Evolutionary conservation across 108 stramenopile species (phyloP), one percentile per base, ranked within the genome.

Genomic region (Nannochloropsis granulata): DNA sequence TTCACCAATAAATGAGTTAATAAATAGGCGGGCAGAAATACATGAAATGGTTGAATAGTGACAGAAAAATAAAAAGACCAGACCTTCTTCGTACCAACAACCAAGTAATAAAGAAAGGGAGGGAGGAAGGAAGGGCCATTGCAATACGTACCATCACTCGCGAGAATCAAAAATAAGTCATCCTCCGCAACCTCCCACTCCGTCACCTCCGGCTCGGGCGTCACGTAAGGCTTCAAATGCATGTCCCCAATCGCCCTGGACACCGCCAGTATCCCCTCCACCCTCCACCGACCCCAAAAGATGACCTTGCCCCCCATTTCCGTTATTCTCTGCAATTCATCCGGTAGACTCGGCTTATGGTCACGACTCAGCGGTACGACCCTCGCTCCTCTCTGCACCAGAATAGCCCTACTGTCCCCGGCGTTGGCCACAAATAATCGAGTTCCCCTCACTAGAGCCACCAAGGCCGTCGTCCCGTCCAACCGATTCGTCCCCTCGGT

Each of bases 381-480:
- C 26, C 43, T 14, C 10, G 83, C 85, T 13, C 24, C 34, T 14
- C 13, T 11, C 83, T 43, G 46, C 12, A 90, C 85, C 8, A 91
- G 45, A 13, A 90, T 78, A 2, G 89, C 89, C n/a, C 91, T 89
- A 11, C 79, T 88, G 83, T 91, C 91, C 12, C 91, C 91, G 14
- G 78, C 78, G 79, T 90, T 90, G 46, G 89, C 89, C 12, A 91
- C 86, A 13, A 45, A 24, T 16, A 86, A 21, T 24, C 10, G 23
- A 19, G 25, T 43, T 21, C 79, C 83, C 16, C 14, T 83, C 8
- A 90, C 43, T 1, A 91, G 25, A 21, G 83, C 87, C 11, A 26
- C 85, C 13, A 89, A n/a, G 13, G 85, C 89, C 16, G 91, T 91
- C 14, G 91, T 88, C 12, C 91, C 91, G 45, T 91, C 91, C 16